Evolutionary conservation across 192 early-diverging fungal species (phyloP).

Genomic region (Phlyctochytrium bullatum): DNA sequence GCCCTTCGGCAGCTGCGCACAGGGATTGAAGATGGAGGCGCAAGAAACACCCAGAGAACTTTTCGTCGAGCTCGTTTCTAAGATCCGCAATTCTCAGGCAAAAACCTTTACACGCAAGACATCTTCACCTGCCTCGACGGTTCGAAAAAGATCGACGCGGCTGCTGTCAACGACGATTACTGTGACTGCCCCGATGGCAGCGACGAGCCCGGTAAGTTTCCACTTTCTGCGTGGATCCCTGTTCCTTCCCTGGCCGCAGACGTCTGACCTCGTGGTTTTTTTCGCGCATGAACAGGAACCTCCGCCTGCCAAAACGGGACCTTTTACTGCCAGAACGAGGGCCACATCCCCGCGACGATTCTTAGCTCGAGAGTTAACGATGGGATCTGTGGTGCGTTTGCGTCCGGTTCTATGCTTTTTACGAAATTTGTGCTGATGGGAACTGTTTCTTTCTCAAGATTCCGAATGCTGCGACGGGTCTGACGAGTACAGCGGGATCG

Average conservation of each 20-base stretch:
- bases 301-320: conserved; percentile 78
- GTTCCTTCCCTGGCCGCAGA: background rate
- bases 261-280: background rate
- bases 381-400: conserved; percentile 76
- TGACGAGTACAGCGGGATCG: conserved; percentile 70
- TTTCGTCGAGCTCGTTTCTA: no score
- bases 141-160: conserved; percentile 56
- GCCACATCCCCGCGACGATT: conserved; percentile 69
- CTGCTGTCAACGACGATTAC: conserved; percentile 86
- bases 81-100: background rate
- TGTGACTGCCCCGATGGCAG: conserved; percentile 69
- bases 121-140: conserved; percentile 65
- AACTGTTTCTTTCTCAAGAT: no score
- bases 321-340: conserved; percentile 83
- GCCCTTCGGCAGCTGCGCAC: no score
- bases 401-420: background rate
- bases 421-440: background rate
- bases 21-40: no score
- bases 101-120: background rate
- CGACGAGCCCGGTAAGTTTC: conserved; percentile 4
- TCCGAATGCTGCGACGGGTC: conserved; percentile 94
- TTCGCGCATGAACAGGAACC: conserved; percentile 59
- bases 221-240: background rate
- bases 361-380: conserved; percentile 80
- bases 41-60: no score